phyloP scores from a whole-genome alignment of 2,329 filamentous ascomycete genomes.

The Trichoderma koningiopsis region DNA sequence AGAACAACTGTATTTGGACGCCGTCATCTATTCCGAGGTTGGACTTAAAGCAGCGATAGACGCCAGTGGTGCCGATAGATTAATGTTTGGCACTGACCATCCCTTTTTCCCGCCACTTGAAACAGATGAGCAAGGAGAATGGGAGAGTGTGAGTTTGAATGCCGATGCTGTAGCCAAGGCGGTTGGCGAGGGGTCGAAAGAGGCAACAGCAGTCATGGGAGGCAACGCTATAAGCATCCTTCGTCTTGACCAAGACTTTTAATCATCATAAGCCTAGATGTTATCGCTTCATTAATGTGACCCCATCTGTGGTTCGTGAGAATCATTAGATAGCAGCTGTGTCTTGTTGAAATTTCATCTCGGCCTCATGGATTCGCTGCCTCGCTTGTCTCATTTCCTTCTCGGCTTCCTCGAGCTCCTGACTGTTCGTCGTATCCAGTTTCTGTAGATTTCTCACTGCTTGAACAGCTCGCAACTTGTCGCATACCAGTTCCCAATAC shows the following conservation, averaged over 20 bases:
- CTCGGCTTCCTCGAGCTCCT: slow-evolving; percentile 38
- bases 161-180: slow-evolving; percentile 56
- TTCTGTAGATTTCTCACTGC: slow-evolving; percentile 38
- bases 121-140: slow-evolving; percentile 62
- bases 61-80: slow-evolving; percentile 66
- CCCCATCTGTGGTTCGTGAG: not conserved
- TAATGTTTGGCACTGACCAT: slow-evolving; percentile 83
- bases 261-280: not conserved
- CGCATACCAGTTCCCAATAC: slow-evolving; percentile 47
- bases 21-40: slow-evolving; percentile 78
- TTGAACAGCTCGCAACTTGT: slow-evolving; percentile 46
- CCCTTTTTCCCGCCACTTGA: slow-evolving; percentile 81
- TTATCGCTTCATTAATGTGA: not conserved
- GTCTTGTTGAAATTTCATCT: slow-evolving; percentile 41
- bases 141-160: slow-evolving; percentile 66
- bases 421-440: slow-evolving; percentile 29
- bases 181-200: slow-evolving; percentile 49
- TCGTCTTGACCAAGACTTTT: slow-evolving; percentile 35
- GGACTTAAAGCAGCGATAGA: slow-evolving; percentile 71
- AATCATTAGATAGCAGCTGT: slow-evolving; percentile 29
- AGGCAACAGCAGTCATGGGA: slow-evolving; percentile 59
- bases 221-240: slow-evolving; percentile 60
- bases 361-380: slow-evolving; percentile 42
- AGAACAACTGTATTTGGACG: slow-evolving; percentile 84
- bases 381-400: slow-evolving; percentile 37